phyloP scores from a whole-genome alignment of 306 rosid species.

The Vicia villosa region DNA sequence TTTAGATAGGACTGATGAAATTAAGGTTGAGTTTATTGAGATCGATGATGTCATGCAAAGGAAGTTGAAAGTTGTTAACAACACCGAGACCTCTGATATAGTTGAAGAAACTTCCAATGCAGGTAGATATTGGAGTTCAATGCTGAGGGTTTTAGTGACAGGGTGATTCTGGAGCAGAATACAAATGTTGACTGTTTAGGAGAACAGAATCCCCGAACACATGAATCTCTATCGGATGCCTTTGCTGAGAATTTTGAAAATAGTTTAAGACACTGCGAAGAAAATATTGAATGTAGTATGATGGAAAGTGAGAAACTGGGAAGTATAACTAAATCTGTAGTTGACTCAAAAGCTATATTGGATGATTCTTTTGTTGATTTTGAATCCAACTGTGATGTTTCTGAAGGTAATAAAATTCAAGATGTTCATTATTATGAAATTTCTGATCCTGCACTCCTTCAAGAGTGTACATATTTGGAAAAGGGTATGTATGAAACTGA shows the following conservation, averaged over 20 bases:
- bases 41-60: conserved; percentile 10
- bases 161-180: neutral
- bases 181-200: neutral
- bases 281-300: conserved; percentile 33
- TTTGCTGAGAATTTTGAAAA: conserved; percentile 37
- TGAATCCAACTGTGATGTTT: conserved; percentile 36
- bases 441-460: conserved; percentile 15
- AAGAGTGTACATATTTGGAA: conserved; percentile 34
- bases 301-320: conserved; percentile 35
- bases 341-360: conserved; percentile 23
- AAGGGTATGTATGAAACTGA: conserved; percentile 25
- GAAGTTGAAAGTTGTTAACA: conserved; percentile 3
- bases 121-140: neutral
- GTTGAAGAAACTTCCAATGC: conserved; percentile 25
- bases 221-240: conserved; percentile 23
- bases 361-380: conserved; percentile 30
- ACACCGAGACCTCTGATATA: neutral
- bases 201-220: conserved; percentile 12
- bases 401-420: conserved; percentile 30
- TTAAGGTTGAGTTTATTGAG: conserved; percentile 20
- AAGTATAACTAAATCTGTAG: conserved; percentile 4
- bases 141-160: conserved; percentile 8
- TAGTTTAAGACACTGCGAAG: neutral
- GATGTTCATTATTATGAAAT: conserved; percentile 34
- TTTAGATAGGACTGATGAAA: conserved; percentile 25